Evolutionary conservation across 257 asterid genomes (phyloP).

Genomic region (Hygrophila difformis): DNA sequence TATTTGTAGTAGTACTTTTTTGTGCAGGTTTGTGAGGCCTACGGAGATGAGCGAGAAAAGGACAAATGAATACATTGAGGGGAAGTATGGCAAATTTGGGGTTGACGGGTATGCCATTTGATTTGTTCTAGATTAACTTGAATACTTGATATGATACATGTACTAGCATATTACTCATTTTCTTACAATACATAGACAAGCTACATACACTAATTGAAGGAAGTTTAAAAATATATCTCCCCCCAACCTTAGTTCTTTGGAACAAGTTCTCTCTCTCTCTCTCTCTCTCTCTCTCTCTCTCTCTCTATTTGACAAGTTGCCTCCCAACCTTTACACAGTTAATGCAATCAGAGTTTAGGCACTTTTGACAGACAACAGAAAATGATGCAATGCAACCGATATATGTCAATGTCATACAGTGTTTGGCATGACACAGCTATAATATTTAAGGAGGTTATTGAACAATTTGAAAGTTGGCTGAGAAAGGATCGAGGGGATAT

Average conservation of each 20-base stretch:
- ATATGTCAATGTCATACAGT: slow-evolving; percentile 34
- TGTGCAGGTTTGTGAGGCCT: slow-evolving; percentile 86
- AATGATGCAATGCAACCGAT: too few species aligned
- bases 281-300: too few species aligned
- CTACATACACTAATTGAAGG: too few species aligned
- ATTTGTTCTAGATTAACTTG: neutral
- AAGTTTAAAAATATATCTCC: too few species aligned
- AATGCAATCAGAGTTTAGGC: neutral
- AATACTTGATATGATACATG: slow-evolving; percentile 7
- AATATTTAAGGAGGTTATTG: slow-evolving; percentile 60
- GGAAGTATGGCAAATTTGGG: slow-evolving; percentile 79
- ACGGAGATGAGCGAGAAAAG: slow-evolving; percentile 66
- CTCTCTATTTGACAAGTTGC: too few species aligned
- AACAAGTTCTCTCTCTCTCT: too few species aligned
- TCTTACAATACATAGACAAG: too few species aligned
- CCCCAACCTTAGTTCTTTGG: too few species aligned
- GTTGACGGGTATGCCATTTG: slow-evolving; percentile 64
- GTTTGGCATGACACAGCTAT: slow-evolving; percentile 99
- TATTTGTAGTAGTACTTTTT: neutral
- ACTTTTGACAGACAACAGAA: too few species aligned
- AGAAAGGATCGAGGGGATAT: slow-evolving; percentile 32
- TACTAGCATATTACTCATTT: too few species aligned
- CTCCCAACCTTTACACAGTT: too few species aligned
- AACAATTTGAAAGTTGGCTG: slow-evolving; percentile 85
- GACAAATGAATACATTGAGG: slow-evolving; percentile 66